Evolutionary conservation across 345 rosid genomes (phyloP).

Genomic region (Garcia nutans): DNA sequence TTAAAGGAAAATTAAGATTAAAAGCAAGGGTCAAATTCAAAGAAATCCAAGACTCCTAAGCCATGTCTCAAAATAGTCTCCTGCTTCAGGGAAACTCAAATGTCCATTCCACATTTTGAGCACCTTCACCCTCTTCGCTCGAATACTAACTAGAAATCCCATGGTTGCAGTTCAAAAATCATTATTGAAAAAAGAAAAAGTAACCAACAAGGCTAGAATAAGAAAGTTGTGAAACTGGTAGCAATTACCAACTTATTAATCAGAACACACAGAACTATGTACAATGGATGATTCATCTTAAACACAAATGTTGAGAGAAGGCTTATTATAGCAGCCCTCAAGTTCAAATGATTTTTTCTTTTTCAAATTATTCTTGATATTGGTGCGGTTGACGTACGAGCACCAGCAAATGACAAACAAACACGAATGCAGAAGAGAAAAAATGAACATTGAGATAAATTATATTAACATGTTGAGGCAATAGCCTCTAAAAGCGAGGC

Average conservation of each 20-base stretch:
- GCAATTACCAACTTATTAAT: not conserved
- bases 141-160: too few species aligned
- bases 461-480: slow-evolving; percentile 53
- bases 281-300: not conserved
- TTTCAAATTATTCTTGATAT: slow-evolving; percentile 2
- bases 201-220: not conserved
- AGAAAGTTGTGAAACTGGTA: not conserved
- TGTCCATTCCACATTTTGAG: too few species aligned
- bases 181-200: not conserved
- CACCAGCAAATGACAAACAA: slow-evolving; percentile 1
- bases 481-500: slow-evolving; percentile 65
- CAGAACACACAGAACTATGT: not conserved
- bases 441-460: not conserved
- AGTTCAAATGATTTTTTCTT: not conserved
- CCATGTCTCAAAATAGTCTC: too few species aligned
- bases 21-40: too few species aligned
- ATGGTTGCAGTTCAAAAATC: too few species aligned
- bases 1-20: too few species aligned
- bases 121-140: too few species aligned
- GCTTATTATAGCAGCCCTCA: slow-evolving; percentile 2
- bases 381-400: slow-evolving; percentile 1
- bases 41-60: too few species aligned
- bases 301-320: not conserved
- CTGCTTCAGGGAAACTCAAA: too few species aligned
- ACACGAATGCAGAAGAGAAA: not conserved